A percentile compares a stretch with the other conserved stretches of the same genome.
Evolutionary conservation across 768 basidiomycete genomes (phyloP).

Genomic region (Lactifluus rugatus): DNA sequence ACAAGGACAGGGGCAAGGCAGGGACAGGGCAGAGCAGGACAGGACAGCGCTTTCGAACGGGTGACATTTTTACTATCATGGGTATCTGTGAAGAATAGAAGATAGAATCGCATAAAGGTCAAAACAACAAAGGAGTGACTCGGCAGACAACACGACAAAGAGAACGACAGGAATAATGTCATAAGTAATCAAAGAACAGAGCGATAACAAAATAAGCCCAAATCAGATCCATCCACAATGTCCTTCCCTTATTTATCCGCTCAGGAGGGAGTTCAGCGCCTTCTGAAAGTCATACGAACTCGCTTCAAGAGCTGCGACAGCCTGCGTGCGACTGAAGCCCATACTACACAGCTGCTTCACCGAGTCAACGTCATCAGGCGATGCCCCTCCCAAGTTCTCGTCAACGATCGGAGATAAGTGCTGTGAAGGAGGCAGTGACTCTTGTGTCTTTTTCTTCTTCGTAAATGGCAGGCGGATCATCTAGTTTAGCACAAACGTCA

Average conservation of each 20-base stretch:
- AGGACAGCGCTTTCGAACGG: too few species aligned
- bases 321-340: slow-evolving; percentile 83
- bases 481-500: slow-evolving; percentile 24
- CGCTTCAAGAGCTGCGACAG: slow-evolving; percentile 75
- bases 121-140: slow-evolving; percentile 6
- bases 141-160: neutral
- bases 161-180: neutral
- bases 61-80: neutral
- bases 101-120: neutral
- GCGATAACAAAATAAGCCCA: slow-evolving; percentile 1
- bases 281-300: slow-evolving; percentile 73
- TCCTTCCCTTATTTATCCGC: slow-evolving; percentile 16
- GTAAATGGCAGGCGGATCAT: slow-evolving; percentile 72
- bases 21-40: too few species aligned
- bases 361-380: slow-evolving; percentile 64
- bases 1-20: neutral
- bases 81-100: too few species aligned
- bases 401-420: slow-evolving; percentile 34
- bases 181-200: neutral
- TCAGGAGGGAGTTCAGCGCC: slow-evolving; percentile 68
- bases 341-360: slow-evolving; percentile 77
- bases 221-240: slow-evolving; percentile 4
- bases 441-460: slow-evolving; percentile 60
- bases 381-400: slow-evolving; percentile 32
- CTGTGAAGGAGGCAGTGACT: slow-evolving; percentile 32